These are phyloP conservation scores for Venturia carpophila DNA, from an alignment of 2,329 filamentous ascomycete species.

Conservation along the genomic window DNA sequence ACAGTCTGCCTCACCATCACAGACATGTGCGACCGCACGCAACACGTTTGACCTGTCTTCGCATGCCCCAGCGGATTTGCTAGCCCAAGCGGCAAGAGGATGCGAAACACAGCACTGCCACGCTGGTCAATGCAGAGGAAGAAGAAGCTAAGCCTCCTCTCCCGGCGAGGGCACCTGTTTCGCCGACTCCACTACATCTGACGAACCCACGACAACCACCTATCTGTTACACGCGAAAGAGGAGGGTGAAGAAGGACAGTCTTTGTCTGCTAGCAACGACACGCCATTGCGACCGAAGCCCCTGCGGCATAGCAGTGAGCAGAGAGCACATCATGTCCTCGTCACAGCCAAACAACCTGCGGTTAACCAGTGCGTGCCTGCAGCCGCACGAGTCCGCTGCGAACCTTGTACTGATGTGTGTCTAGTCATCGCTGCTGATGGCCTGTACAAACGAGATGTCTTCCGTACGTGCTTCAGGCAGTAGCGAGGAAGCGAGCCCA, in stretches of 20 bases:
- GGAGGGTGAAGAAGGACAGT: conserved; percentile 3
- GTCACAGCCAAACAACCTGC: conserved; percentile 55
- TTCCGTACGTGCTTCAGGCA: conserved; percentile 63
- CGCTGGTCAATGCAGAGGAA: background rate
- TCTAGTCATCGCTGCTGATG: conserved; percentile 95
- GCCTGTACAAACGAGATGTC: conserved; percentile 97
- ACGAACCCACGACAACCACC: conserved; percentile 6
- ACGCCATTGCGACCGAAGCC: conserved; percentile 8
- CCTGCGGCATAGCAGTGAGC: conserved; percentile 9
- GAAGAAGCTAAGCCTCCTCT: background rate
- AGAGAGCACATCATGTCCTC: conserved; percentile 12
- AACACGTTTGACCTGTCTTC: background rate
- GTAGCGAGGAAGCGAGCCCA: background rate
- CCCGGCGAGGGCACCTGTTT: no score
- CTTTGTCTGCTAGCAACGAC: background rate
- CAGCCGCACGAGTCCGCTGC: conserved; percentile 19
- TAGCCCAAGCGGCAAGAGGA: conserved; percentile 9
- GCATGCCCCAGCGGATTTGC: background rate
- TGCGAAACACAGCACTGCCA: conserved; percentile 10
- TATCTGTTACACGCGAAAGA: conserved; percentile 2
- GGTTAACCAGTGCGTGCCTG: conserved; percentile 71
- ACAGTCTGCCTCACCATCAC: no score
- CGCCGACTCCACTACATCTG: background rate
- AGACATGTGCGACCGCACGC: background rate
- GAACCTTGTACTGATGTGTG: conserved; percentile 23